Percentiles rank a stretch among this genome's conserved stretches.
These are phyloP conservation scores for Xylaria scruposa DNA, from an alignment of 495 filamentous ascomycete species.

Conservation along the genomic window DNA sequence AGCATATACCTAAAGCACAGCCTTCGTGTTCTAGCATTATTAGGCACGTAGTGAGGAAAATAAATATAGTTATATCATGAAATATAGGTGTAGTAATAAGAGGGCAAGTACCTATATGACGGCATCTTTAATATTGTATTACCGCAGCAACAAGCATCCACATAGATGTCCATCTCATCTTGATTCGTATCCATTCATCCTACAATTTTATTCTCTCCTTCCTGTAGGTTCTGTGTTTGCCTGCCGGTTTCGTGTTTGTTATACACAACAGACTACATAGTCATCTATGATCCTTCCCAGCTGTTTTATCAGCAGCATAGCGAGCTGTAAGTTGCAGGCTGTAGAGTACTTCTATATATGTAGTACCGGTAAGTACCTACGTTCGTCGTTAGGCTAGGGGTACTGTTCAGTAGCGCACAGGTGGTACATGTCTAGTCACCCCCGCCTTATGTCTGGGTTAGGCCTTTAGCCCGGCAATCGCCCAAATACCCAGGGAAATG, in stretches of 20 bases:
- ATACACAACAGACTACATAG: neutral
- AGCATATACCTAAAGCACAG: neutral
- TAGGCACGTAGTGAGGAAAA: neutral
- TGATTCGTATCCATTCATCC: neutral
- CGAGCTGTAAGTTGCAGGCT: neutral
- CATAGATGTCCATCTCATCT: neutral
- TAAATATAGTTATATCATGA: no score
- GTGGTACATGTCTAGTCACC: neutral
- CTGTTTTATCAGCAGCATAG: neutral
- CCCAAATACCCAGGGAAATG: neutral
- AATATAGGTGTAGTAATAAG: neutral
- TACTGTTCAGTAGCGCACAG: neutral
- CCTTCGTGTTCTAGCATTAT: neutral
- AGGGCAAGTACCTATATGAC: conserved; percentile 7
- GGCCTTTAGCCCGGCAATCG: neutral
- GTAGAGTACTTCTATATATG: neutral
- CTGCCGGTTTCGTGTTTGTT: neutral
- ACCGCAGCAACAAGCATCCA: conserved; percentile 23
- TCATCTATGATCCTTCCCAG: neutral
- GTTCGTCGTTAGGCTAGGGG: neutral
- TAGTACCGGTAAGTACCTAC: neutral
- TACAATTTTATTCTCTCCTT: neutral
- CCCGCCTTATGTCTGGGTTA: conserved; percentile 15
- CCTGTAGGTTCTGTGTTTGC: neutral
- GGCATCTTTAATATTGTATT: conserved; percentile 18